Evolutionary conservation across 2,329 filamentous ascomycete genomes (phyloP), one percentile per base, ranked within the genome.

Genomic region (Apiospora phragmitis): DNA sequence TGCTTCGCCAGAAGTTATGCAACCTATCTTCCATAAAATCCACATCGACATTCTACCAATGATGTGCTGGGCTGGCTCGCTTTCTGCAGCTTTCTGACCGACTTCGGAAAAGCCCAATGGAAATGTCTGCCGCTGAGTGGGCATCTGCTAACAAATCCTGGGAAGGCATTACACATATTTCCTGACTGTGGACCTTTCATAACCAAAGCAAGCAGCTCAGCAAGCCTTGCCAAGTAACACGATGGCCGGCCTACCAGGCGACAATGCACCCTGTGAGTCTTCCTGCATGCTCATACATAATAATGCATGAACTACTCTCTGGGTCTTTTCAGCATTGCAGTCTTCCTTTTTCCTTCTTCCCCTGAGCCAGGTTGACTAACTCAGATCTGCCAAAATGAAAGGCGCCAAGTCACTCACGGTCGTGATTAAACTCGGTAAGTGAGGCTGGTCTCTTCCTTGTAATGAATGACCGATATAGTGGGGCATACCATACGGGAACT

Each of bases 391-490:
- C 88, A 88, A 81, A 75, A 93, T 93, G 91, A 93, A 90, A 85
- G 85, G 83, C 55, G 82, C 83, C 69, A 91, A 89, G 80, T 87
- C 89, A 77, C 87, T 94, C 75, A 94, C 91, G 69, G 89, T 96
- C 73, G 93, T 97, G 76, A 95, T 97, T 78, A 97, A 97, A 85
- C 89, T 97, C 74, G 94, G 94, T 96, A 87, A 80, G 87, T 81
- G 29, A 42, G 70, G n/a, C 65, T 35, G 51, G 7, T 18, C 14
- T 45, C n/a, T 4, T 8, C 35, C 66, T 38, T 49, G 14, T 21
- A 21, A n/a, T n/a, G n/a, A 41, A 47, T n/a, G n/a, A 16, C 7
- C 26, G 26, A 21, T 38, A n/a, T n/a, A 62, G 55, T 38, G 55
- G 55, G 55, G 55, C 55, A 14, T n/a, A 14, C 9, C 11, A 12